Base-by-base conservation (phyloP, 306 rosid species). In the Betula pendula region DNA sequence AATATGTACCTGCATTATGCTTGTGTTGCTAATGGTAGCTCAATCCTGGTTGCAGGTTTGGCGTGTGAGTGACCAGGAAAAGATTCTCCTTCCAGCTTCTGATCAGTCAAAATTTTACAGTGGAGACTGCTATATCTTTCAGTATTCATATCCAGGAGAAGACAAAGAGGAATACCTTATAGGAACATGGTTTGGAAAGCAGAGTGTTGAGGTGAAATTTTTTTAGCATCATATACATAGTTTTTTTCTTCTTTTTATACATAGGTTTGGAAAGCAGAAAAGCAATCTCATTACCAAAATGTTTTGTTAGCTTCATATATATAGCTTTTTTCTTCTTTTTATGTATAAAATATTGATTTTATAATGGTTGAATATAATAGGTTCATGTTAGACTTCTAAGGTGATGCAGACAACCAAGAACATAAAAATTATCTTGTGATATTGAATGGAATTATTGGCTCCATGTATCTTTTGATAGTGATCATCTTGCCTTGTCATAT, bases 51-150 rank as follows among this genome's bases (percentile, higher is more conserved):
- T 83, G 72, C 86, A 96, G 99, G 93, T 96, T 77, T 96, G 99
- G 98, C 90, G 93, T 70, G 97, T 91, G 77, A 90, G 83, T 84
- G 89, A 93, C 59, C 87, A 80, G 84, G 94, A 93, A 86, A 91
- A 96, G 86, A 65, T 86, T 78, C 89, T 81, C 75, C 91, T 91
- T 84, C 87, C 83, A 78, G 86, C 89, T 84, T 78, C 90, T 70
- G 93, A 96, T 87, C 98, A 92, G 81, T 85, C 99, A 76, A 96
- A 93, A 81, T 84, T 96, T 78, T 96, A 88, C 75, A 85, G 88
- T 65, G 99, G 99, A 73, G 96, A 96, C 77, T 96, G 99, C 90
- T 93, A 82, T 76, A 85, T 96, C 80, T 87, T 96, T 81, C 97
- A 89, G 80, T 96, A 96, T 80, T 73, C 99, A 53, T 96, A 93